phyloP scores from a whole-genome alignment of 148 eudicot genomes.

The Dysphania ambrosioides region DNA sequence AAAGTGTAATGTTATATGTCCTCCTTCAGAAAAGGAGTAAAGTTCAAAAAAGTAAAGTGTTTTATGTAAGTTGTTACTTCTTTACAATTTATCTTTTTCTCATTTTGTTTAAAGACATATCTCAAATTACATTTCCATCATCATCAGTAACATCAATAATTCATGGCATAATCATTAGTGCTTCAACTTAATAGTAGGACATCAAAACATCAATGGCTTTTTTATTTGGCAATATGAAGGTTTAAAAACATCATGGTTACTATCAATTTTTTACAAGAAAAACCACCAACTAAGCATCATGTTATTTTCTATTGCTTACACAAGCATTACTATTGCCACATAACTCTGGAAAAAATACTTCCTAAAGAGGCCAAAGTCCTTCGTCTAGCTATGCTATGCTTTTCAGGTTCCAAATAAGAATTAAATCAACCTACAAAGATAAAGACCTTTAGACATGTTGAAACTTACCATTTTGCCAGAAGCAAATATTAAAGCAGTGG shows the following conservation, averaged over 20 bases:
- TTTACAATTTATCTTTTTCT: too few relatives aligned
- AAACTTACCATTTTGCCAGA: conserved; percentile 84
- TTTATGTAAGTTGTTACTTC: too few relatives aligned
- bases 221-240: too few relatives aligned
- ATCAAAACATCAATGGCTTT: background rate
- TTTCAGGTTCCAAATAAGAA: background rate
- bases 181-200: background rate
- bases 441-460: background rate
- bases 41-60: too few relatives aligned
- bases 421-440: background rate
- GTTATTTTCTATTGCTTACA: background rate
- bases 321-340: too few relatives aligned
- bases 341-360: too few relatives aligned
- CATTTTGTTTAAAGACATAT: background rate
- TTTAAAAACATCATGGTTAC: background rate
- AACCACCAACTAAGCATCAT: background rate
- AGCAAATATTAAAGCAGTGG: conserved; percentile 84
- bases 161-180: background rate
- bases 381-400: background rate
- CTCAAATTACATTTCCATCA: too few relatives aligned
- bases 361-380: too few relatives aligned
- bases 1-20: too few relatives aligned
- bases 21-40: too few relatives aligned
- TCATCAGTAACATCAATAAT: too few relatives aligned
- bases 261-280: too few relatives aligned